A percentile compares a stretch with the other conserved stretches of the same genome.
Evolutionary conservation across 805 yeast species (phyloP).

Genomic region (Teunomyces cretensis): DNA sequence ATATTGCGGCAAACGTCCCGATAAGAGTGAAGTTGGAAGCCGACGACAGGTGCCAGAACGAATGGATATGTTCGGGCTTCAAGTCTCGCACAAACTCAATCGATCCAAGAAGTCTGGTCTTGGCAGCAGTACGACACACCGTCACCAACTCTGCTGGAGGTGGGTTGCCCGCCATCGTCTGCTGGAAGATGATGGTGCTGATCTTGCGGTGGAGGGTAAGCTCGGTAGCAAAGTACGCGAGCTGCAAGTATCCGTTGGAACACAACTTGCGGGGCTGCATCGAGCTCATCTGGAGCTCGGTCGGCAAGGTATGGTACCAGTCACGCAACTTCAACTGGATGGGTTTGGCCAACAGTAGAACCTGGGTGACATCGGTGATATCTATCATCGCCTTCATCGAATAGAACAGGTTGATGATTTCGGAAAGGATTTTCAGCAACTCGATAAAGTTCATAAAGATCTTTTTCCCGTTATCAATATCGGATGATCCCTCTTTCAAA

Average conservation of each 20-base stretch:
- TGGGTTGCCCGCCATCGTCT: slow-evolving; percentile 27
- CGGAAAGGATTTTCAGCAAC: slow-evolving; percentile 65
- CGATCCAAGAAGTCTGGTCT: slow-evolving; percentile 76
- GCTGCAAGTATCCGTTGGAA: slow-evolving; percentile 74
- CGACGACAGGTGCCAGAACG: slow-evolving; percentile 88
- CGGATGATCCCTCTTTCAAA: slow-evolving; percentile 59
- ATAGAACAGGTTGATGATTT: slow-evolving; percentile 69
- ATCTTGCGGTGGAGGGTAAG: slow-evolving; percentile 81
- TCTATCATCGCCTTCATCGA: slow-evolving; percentile 64
- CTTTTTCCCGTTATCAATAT: slow-evolving; percentile 67
- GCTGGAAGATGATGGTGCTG: slow-evolving; percentile 50
- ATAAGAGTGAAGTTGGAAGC: slow-evolving; percentile 76
- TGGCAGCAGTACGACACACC: slow-evolving; percentile 85
- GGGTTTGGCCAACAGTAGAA: slow-evolving; percentile 78
- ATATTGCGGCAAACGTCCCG: slow-evolving; percentile 83
- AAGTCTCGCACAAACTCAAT: slow-evolving; percentile 74
- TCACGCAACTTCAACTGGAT: slow-evolving; percentile 66
- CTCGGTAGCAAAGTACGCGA: slow-evolving; percentile 88
- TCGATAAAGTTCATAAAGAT: slow-evolving; percentile 68
- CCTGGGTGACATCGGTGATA: slow-evolving; percentile 59
- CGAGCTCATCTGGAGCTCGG: slow-evolving; percentile 60
- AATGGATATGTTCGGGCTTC: slow-evolving; percentile 78
- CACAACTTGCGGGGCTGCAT: slow-evolving; percentile 62
- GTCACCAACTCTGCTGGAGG: slow-evolving; percentile 36
- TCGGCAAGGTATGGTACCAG: slow-evolving; percentile 76